Conservation (phyloP, 805 yeast genomes). For the Myxozyma melibiosi region DNA sequence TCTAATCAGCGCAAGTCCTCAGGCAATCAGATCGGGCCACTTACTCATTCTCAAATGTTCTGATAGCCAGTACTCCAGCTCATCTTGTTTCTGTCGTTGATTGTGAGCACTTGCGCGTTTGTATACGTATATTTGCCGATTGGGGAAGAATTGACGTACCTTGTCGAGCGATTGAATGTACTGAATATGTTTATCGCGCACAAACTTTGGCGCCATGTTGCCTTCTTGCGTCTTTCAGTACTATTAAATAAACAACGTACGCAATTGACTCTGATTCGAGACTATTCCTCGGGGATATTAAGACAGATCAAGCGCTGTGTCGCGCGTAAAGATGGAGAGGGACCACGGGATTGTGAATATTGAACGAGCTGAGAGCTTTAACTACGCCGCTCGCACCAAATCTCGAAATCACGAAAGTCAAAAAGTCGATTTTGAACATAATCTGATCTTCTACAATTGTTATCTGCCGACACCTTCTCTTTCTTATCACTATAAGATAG, state of each 20-base stretch:
- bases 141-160: slow-evolving; percentile 28
- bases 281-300: too few relatives aligned
- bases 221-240: neutral
- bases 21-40: neutral
- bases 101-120: neutral
- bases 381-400: too few relatives aligned
- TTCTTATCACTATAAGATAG: too few relatives aligned
- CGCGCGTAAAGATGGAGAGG: too few relatives aligned
- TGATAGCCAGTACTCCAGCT: slow-evolving; percentile 80
- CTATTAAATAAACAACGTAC: neutral
- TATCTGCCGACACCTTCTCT: too few relatives aligned
- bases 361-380: too few relatives aligned
- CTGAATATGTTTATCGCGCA: slow-evolving; percentile 56
- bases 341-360: too few relatives aligned
- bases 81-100: slow-evolving; percentile 48
- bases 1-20: neutral
- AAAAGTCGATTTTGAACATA: too few relatives aligned
- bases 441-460: too few relatives aligned
- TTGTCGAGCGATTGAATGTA: slow-evolving; percentile 59
- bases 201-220: slow-evolving; percentile 31
- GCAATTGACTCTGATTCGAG: too few relatives aligned
- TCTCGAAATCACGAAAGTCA: too few relatives aligned
- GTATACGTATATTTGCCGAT: neutral
- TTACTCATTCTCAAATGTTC: slow-evolving; percentile 80
- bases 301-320: too few relatives aligned